Evolutionary conservation across 2,329 filamentous ascomycete genomes (phyloP).

Genomic region (Escovopsis sp.): DNA sequence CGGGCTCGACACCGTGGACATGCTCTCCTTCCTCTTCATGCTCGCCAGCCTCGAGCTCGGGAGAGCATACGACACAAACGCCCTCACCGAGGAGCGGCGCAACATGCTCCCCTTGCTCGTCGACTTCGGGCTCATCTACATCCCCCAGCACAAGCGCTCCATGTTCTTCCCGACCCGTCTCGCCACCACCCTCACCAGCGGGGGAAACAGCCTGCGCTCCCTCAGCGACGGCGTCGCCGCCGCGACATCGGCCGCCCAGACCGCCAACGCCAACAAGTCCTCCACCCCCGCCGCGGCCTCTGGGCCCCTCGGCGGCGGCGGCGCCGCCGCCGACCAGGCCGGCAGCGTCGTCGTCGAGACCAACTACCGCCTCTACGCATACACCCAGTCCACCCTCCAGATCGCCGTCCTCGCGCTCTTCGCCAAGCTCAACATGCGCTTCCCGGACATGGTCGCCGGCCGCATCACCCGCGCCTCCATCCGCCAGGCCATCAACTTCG

Average conservation of each 20-base stretch:
- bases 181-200: constrained; percentile 84
- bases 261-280: constrained; percentile 22
- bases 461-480: constrained; percentile 82
- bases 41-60: constrained; percentile 87
- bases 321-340: constrained; percentile 31
- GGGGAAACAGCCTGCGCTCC: constrained; percentile 57
- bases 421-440: constrained; percentile 73
- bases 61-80: constrained; percentile 74
- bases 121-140: constrained; percentile 86
- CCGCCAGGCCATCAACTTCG: constrained; percentile 70
- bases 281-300: constrained; percentile 65
- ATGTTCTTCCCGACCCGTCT: constrained; percentile 84
- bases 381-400: constrained; percentile 84
- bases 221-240: constrained; percentile 55
- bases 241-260: constrained; percentile 36
- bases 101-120: constrained; percentile 84
- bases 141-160: constrained; percentile 39
- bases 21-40: constrained; percentile 91
- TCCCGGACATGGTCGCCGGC: constrained; percentile 86
- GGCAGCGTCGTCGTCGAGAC: constrained; percentile 95
- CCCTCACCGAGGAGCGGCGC: constrained; percentile 65
- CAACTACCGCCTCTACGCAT: constrained; percentile 94
- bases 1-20: constrained; percentile 77
- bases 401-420: constrained; percentile 91
- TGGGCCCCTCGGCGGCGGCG: constrained; percentile 20